These are phyloP conservation scores for Termitomyces sp. DNA, from an alignment of 768 basidiomycete genomes.

Conservation along the genomic window DNA sequence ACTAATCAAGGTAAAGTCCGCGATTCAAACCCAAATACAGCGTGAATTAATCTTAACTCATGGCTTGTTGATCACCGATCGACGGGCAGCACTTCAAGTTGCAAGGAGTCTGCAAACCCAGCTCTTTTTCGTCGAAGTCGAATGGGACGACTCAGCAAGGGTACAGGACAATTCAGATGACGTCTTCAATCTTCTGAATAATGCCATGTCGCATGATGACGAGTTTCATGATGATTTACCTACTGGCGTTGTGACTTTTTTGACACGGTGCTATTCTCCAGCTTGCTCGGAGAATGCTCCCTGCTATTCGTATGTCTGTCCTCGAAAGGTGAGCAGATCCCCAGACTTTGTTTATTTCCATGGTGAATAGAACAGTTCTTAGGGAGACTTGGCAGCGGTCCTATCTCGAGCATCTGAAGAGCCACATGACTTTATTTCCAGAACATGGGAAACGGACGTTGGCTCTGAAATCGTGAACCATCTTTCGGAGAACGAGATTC, in stretches of 20 bases:
- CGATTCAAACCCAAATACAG: conserved; percentile 84
- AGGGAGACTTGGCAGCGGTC: conserved; percentile 27
- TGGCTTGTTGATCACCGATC: conserved; percentile 67
- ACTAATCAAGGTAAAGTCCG: conserved; percentile 49
- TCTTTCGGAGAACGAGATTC: conserved; percentile 73
- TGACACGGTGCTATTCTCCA: conserved; percentile 88
- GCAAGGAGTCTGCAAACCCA: conserved; percentile 89
- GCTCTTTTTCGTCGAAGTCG: conserved; percentile 95
- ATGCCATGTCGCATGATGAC: conserved; percentile 62
- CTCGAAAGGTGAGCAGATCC: conserved; percentile 49
- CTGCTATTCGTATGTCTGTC: conserved; percentile 85
- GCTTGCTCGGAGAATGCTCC: conserved; percentile 75
- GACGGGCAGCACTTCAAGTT: conserved; percentile 80
- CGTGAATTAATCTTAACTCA: conserved; percentile 75
- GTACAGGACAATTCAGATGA: conserved; percentile 86
- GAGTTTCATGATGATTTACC: conserved; percentile 64
- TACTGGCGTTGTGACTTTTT: conserved; percentile 83
- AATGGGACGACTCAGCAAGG: conserved; percentile 76
- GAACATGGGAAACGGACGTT: conserved; percentile 45
- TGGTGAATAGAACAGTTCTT: background rate
- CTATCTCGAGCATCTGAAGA: conserved; percentile 27
- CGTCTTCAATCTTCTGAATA: conserved; percentile 90
- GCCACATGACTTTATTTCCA: conserved; percentile 19
- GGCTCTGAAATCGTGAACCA: conserved; percentile 32
- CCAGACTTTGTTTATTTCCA: background rate